Percentiles rank a stretch among this genome's conserved stretches.
These are phyloP conservation scores for Sporothrix dimorphospora DNA, from an alignment of 2,329 filamentous ascomycete genomes.

Conservation along the genomic window DNA sequence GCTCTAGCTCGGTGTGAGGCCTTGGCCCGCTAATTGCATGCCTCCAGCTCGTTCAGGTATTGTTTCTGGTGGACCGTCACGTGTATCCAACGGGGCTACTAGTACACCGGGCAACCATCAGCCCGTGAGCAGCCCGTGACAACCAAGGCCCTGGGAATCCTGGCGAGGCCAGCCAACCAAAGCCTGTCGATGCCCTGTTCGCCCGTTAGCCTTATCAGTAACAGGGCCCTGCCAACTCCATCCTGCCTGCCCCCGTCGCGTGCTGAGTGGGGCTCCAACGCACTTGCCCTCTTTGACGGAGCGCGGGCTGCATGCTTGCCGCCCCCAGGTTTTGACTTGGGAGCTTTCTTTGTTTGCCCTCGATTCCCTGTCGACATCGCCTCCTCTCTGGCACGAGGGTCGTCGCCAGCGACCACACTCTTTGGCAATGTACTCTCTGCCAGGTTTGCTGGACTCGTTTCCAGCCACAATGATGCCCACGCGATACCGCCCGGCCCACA, in stretches of 20 bases:
- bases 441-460: background rate
- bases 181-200: background rate
- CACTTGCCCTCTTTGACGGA: background rate
- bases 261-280: background rate
- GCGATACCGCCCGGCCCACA: slow-evolving; percentile 6
- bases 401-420: background rate
- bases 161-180: background rate
- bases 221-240: background rate
- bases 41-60: too few species aligned
- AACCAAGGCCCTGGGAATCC: slow-evolving; percentile 5
- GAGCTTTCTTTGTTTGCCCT: background rate
- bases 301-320: slow-evolving; percentile 23
- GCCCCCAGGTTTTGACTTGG: slow-evolving; percentile 20
- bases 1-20: background rate
- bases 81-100: background rate
- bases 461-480: slow-evolving; percentile 7
- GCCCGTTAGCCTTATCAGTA: slow-evolving; percentile 9
- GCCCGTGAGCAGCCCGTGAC: too few species aligned
- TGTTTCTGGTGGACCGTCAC: background rate
- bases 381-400: too few species aligned
- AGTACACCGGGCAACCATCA: too few species aligned
- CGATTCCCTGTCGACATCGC: background rate
- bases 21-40: background rate
- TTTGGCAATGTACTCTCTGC: background rate
- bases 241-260: background rate